Conservation (phyloP, 768 basidiomycete species). For the Pleurotus platypus region DNA sequence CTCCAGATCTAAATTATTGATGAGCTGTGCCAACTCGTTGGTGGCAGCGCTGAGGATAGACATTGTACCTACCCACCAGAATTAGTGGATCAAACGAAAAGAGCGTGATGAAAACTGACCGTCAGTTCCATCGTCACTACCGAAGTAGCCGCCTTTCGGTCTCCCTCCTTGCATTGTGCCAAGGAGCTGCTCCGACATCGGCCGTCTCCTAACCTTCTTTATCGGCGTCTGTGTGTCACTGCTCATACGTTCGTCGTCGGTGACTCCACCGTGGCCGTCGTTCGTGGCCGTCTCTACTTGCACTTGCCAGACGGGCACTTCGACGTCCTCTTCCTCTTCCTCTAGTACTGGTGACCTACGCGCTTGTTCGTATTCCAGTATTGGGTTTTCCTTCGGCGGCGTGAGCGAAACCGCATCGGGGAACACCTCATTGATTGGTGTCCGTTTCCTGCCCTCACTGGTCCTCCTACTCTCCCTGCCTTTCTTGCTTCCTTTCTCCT, state of each 20-base stretch:
- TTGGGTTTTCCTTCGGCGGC: slow-evolving; percentile 1
- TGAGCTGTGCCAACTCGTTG: slow-evolving; percentile 72
- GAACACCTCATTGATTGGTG: slow-evolving; percentile 58
- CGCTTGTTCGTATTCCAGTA: slow-evolving; percentile 11
- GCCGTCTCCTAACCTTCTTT: slow-evolving; percentile 48
- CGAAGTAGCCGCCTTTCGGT: slow-evolving; percentile 40
- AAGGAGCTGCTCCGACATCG: slow-evolving; percentile 62
- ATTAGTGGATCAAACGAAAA: no score
- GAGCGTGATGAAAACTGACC: slow-evolving; percentile 26
- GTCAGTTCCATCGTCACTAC: slow-evolving; percentile 45
- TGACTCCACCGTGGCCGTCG: slow-evolving; percentile 39
- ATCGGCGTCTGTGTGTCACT: slow-evolving; percentile 39
- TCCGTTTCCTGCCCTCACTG: slow-evolving; percentile 50
- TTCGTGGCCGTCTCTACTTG: slow-evolving; percentile 50
- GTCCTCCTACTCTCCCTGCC: slow-evolving; percentile 42
- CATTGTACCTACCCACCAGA: slow-evolving; percentile 40
- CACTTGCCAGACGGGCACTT: slow-evolving; percentile 16
- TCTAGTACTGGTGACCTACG: not conserved
- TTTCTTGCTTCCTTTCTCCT: slow-evolving; percentile 19
- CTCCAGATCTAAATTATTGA: slow-evolving; percentile 78
- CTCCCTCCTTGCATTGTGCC: slow-evolving; percentile 30
- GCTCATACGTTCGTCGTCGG: slow-evolving; percentile 22
- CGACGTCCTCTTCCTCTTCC: not conserved
- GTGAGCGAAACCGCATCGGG: slow-evolving; percentile 30
- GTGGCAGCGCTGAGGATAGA: slow-evolving; percentile 79